Evolutionary conservation across 2,329 filamentous ascomycete genomes (phyloP).

Genomic region (Apiospora hydei): DNA sequence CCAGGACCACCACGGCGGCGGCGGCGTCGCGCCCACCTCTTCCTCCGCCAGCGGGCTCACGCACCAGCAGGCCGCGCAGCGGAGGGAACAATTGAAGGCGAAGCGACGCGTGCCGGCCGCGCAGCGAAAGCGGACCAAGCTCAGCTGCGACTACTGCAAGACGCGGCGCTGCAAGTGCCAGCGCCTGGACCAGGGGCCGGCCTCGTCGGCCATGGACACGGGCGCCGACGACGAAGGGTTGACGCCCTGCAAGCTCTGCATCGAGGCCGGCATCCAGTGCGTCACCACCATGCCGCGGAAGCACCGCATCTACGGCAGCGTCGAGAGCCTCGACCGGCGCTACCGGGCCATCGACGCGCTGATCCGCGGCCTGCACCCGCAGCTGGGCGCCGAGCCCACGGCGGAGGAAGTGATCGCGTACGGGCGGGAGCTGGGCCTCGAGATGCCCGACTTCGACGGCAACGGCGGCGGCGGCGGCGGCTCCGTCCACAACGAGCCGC

Average conservation of each 20-base stretch:
- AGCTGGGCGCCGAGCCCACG: slow-evolving; percentile 45
- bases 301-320: slow-evolving; percentile 53
- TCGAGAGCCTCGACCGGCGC: slow-evolving; percentile 51
- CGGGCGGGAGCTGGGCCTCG: slow-evolving; percentile 46
- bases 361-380: slow-evolving; percentile 49
- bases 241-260: slow-evolving; percentile 48
- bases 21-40: background rate
- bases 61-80: slow-evolving; percentile 29
- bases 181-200: slow-evolving; percentile 30
- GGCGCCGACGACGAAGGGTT: slow-evolving; percentile 29
- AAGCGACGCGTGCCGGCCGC: slow-evolving; percentile 45
- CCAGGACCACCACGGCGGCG: background rate
- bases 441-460: slow-evolving; percentile 43
- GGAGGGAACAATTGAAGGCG: slow-evolving; percentile 34
- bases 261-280: slow-evolving; percentile 47
- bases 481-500: background rate
- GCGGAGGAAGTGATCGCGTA: slow-evolving; percentile 49
- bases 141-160: slow-evolving; percentile 48
- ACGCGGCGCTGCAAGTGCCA: slow-evolving; percentile 45
- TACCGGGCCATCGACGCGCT: slow-evolving; percentile 51
- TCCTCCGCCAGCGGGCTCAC: background rate
- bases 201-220: slow-evolving; percentile 22
- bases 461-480: background rate
- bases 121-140: slow-evolving; percentile 43
- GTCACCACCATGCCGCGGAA: slow-evolving; percentile 52